Percentiles rank a stretch among this genome's conserved stretches.
Evolutionary conservation across 345 rosid genomes (phyloP).

Genomic region (Kernera saxatilis): DNA sequence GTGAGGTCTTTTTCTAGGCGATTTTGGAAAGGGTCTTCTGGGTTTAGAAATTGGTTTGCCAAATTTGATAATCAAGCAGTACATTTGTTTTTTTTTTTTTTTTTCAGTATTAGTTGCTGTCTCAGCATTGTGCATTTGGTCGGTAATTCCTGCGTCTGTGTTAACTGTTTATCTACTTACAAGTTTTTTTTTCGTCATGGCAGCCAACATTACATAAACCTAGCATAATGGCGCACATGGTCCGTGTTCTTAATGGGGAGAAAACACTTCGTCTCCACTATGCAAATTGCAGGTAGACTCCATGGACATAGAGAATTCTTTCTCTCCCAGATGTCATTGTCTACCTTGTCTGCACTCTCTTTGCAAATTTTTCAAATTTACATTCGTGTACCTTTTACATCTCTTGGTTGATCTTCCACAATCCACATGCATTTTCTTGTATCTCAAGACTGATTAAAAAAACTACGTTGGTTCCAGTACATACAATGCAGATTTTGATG

Average conservation of each 20-base stretch:
- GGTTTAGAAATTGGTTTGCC: background rate
- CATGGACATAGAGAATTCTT: background rate
- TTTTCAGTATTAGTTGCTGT: background rate
- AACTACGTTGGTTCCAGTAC: constrained; percentile 53
- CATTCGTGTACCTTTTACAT: background rate
- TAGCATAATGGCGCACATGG: constrained; percentile 93
- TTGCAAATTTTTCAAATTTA: background rate
- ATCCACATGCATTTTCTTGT: background rate
- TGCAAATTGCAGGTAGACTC: constrained; percentile 93
- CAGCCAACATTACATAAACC: constrained; percentile 99
- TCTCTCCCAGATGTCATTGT: background rate
- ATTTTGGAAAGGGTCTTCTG: background rate
- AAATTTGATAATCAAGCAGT: background rate
- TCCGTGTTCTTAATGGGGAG: constrained; percentile 89
- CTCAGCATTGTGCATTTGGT: background rate
- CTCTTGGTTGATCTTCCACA: background rate
- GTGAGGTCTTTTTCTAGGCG: background rate
- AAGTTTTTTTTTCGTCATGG: constrained; percentile 21
- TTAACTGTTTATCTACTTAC: constrained; percentile 19
- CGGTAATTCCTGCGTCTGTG: background rate
- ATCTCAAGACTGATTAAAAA: constrained; percentile 1
- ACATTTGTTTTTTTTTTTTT: background rate
- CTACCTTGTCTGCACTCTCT: background rate
- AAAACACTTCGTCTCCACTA: constrained; percentile 97
- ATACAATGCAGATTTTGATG: constrained; percentile 99